Percentiles rank a stretch among this genome's conserved stretches.
Evolutionary conservation across 305 asterid species (phyloP).

Genomic region (Fraxinus xanthoxyloides): DNA sequence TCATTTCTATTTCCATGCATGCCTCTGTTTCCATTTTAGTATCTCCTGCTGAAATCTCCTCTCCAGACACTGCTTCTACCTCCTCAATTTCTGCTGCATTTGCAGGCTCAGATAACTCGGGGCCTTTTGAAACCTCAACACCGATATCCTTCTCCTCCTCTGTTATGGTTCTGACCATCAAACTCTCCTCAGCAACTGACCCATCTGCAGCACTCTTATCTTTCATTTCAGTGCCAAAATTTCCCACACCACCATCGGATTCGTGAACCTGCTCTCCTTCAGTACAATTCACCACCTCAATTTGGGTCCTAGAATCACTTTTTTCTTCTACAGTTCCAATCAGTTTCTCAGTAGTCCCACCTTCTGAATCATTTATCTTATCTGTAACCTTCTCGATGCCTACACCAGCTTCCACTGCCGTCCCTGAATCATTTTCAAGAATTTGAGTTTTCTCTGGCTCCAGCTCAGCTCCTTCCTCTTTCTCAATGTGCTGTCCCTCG

Average conservation of each 20-base stretch:
- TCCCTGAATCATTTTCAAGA: constrained; percentile 19
- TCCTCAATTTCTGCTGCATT: constrained; percentile 24
- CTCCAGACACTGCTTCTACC: constrained; percentile 21
- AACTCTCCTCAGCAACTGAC: constrained; percentile 25
- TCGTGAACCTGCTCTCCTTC: constrained; percentile 32
- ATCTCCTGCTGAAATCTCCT: constrained; percentile 28
- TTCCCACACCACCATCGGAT: constrained; percentile 12
- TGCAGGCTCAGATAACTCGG: constrained; percentile 24
- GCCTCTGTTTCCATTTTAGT: constrained; percentile 30
- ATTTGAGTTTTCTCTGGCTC: constrained; percentile 17
- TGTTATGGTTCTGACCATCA: constrained; percentile 20
- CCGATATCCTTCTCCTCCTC: constrained; percentile 25
- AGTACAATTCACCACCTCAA: constrained; percentile 24
- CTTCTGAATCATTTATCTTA: constrained; percentile 27
- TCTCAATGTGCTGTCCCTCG: constrained; percentile 20
- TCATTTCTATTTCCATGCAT: not conserved
- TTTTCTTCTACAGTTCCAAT: not conserved
- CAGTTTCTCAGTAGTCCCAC: constrained; percentile 23
- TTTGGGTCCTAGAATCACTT: constrained; percentile 19
- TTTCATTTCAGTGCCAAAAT: constrained; percentile 17
- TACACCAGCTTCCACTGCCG: constrained; percentile 8
- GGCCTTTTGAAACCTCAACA: constrained; percentile 22
- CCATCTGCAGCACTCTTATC: constrained; percentile 29
- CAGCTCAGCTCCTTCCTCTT: constrained; percentile 21
- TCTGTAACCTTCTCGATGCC: constrained; percentile 21